Evolutionary conservation across 2,329 filamentous ascomycete genomes (phyloP), one percentile per base, ranked within the genome.

Genomic region (Paradendryphiella salina): DNA sequence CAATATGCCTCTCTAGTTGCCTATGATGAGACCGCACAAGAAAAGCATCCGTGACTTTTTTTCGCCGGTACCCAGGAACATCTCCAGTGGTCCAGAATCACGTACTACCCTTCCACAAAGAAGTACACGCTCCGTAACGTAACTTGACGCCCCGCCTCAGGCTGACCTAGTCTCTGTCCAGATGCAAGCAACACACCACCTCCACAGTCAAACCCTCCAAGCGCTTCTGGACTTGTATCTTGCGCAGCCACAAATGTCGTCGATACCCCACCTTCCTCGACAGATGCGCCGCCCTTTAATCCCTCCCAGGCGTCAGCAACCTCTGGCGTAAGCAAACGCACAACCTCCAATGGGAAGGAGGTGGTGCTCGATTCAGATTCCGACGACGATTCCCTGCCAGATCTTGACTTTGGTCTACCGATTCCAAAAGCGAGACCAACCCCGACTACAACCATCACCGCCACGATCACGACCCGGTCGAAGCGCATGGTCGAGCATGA

Each of bases 291-390:
- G 13, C 57, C 46, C 61, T 71, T 14, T 3, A 47, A 36, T 14
- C 49, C 60, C 9, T 68, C 67, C 9, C 67, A 68, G 29, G 61
- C 62, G 3, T 69, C 69, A 4, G 57, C 57, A 20, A 63, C 57
- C 33, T 70, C 69, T 4, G 59, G 54, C 33, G 32, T 54, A 58
- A 83, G 68, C 77, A 83, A 61, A 72, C 68, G 75, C 13, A 50
- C 83, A 10, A 75, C 86, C 47, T 87, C 76, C 50, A 75, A 80
- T 60, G 82, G 82, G 2, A 68, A 69, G 44, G 59, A 62, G 8
- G 57, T 73, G 2, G 76, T 92, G 18, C 79, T 79, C 37, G 85
- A 83, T 46, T 91, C 89, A 0, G 89, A 92, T 63, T 86, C 87
- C 8, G 87, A 88, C n/a, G 81, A 81, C 14, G 80, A 80, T 21